Percentiles rank a stretch among this genome's conserved stretches.
Evolutionary conservation across 2,329 filamentous ascomycete species (phyloP).

Genomic region (Cadophora gregata): DNA sequence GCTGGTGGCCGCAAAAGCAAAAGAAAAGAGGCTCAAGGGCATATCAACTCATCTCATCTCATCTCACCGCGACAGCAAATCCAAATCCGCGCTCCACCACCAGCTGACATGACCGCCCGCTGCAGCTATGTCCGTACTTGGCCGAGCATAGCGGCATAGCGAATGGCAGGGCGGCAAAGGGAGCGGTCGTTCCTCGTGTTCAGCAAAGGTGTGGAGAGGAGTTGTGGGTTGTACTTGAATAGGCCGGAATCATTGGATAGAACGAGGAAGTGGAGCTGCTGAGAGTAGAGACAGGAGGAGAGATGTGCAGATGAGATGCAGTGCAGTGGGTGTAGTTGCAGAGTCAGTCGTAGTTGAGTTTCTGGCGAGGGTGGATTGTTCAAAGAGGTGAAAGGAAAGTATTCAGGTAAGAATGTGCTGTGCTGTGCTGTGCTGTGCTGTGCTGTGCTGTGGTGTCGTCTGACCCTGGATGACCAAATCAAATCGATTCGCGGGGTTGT

Average conservation of each 20-base stretch:
- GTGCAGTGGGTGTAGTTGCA: slow-evolving; percentile 4
- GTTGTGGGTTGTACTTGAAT: neutral
- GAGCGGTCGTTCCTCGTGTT: slow-evolving; percentile 19
- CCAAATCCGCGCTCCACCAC: neutral
- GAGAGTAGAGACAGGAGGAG: slow-evolving; percentile 4
- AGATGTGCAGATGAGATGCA: neutral
- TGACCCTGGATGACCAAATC: slow-evolving; percentile 24
- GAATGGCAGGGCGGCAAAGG: neutral
- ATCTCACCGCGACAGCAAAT: slow-evolving; percentile 21
- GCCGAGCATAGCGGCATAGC: neutral
- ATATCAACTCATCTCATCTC: slow-evolving; percentile 20
- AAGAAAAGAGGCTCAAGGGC: slow-evolving; percentile 33
- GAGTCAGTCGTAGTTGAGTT: slow-evolving; percentile 4
- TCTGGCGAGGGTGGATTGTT: neutral
- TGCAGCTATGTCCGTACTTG: slow-evolving; percentile 11
- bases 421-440: neutral
- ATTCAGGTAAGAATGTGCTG: neutral
- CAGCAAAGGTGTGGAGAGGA: slow-evolving; percentile 6
- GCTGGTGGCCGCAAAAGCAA: slow-evolving; percentile 24
- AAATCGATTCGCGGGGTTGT: slow-evolving; percentile 21
- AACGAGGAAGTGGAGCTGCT: neutral
- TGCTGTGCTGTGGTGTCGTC: slow-evolving; percentile 18
- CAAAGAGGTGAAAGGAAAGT: neutral
- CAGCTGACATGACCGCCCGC: slow-evolving; percentile 14
- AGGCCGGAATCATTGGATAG: neutral